These are phyloP conservation scores for Amanita molliuscula DNA, from an alignment of 768 basidiomycete species.

Conservation along the genomic window DNA sequence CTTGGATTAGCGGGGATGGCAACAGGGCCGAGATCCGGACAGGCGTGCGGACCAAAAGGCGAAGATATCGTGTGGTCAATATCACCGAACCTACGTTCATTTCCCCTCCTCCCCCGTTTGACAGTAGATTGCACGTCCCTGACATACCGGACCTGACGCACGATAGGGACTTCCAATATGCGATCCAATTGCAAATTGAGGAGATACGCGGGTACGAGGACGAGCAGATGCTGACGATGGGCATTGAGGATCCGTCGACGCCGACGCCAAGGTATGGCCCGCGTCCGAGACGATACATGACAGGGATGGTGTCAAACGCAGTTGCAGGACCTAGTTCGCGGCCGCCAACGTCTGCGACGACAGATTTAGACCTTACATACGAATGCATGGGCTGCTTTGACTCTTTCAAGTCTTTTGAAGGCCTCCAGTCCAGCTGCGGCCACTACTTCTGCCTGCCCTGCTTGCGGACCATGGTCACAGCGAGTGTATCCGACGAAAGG, in stretches of 20 bases:
- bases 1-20: no score
- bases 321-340: neutral
- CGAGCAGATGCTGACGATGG: neutral
- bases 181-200: slow-evolving; percentile 2
- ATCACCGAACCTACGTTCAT: neutral
- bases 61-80: no score
- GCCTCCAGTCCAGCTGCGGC: slow-evolving; percentile 29
- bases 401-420: slow-evolving; percentile 9
- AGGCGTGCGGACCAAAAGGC: no score
- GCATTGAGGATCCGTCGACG: neutral
- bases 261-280: neutral
- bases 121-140: neutral
- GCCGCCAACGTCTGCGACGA: neutral
- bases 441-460: slow-evolving; percentile 40
- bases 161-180: slow-evolving; percentile 1
- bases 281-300: neutral
- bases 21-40: no score
- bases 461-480: slow-evolving; percentile 27
- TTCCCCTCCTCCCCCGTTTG: neutral
- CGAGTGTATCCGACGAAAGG: slow-evolving; percentile 36
- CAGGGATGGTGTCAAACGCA: neutral
- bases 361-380: slow-evolving; percentile 10
- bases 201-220: neutral
- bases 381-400: slow-evolving; percentile 35
- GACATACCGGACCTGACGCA: neutral